These are phyloP conservation scores for barley (Hordeum vulgare) DNA, from an alignment of 176 grass and related monocot genomes.

Conservation along the genomic window MorexV3_pseudomolecules_assembly NC_058521.1:520865216-520865715, in stretches of 20 bases:
- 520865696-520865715: background rate
- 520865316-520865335: background rate
- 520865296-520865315: background rate
- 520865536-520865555: constrained; percentile 96
- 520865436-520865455: constrained; percentile 9
- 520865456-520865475: background rate
- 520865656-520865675: background rate
- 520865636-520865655: background rate
- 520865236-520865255: background rate
- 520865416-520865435: constrained; percentile 3
- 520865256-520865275: constrained; percentile 9
- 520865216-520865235: background rate
- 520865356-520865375: constrained; percentile 6
- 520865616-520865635: background rate
- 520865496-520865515: constrained; percentile 73
- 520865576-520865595: constrained; percentile 60
- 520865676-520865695: background rate
- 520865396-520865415: background rate
- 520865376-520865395: background rate
- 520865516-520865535: constrained; percentile 97
- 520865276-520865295: background rate
- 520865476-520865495: constrained; percentile 17
- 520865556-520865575: constrained; percentile 94
- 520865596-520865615: background rate
- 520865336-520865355: constrained; percentile 13